Conservation (phyloP, 768 basidiomycete genomes). For the Russula lepida region DNA sequence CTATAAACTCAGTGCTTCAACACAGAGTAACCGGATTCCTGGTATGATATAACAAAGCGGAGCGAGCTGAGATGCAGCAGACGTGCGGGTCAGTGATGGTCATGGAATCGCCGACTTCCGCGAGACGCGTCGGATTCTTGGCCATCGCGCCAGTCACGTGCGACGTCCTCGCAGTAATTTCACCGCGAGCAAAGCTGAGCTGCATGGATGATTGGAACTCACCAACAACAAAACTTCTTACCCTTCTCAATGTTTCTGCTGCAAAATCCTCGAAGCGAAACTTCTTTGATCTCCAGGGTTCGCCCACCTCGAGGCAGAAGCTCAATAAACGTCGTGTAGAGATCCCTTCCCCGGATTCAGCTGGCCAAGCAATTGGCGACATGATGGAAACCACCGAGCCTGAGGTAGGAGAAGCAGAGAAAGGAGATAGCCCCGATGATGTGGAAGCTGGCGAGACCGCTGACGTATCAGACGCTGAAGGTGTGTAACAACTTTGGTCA, state of each 20-base stretch:
- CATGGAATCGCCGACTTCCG: not conserved
- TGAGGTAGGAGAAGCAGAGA: conserved; percentile 18
- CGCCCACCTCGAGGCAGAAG: conserved; percentile 52
- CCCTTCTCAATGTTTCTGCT: conserved; percentile 84
- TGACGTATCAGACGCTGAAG: conserved; percentile 18
- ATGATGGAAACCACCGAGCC: not conserved
- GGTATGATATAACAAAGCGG: not conserved
- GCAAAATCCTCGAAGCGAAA: conserved; percentile 58
- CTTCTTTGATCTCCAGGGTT: conserved; percentile 31
- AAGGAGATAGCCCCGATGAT: conserved; percentile 10
- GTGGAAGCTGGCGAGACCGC: conserved; percentile 5
- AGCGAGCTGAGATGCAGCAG: not conserved
- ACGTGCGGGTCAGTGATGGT: not conserved
- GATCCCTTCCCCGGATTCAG: conserved; percentile 22
- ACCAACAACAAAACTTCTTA: conserved; percentile 72
- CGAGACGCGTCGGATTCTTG: not conserved
- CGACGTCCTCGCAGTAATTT: not conserved
- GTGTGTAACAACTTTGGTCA: conserved; percentile 3
- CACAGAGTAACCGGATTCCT: not conserved
- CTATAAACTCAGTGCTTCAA: not conserved
- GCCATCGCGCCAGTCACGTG: conserved; percentile 15
- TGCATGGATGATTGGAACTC: conserved; percentile 33
- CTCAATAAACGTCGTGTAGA: conserved; percentile 53
- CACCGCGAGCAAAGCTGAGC: no score
- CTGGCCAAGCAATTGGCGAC: conserved; percentile 1